Percentiles rank a stretch among this genome's conserved stretches.
Conservation (phyloP, 768 basidiomycete genomes). For the Agaricus subrufescens region DNA sequence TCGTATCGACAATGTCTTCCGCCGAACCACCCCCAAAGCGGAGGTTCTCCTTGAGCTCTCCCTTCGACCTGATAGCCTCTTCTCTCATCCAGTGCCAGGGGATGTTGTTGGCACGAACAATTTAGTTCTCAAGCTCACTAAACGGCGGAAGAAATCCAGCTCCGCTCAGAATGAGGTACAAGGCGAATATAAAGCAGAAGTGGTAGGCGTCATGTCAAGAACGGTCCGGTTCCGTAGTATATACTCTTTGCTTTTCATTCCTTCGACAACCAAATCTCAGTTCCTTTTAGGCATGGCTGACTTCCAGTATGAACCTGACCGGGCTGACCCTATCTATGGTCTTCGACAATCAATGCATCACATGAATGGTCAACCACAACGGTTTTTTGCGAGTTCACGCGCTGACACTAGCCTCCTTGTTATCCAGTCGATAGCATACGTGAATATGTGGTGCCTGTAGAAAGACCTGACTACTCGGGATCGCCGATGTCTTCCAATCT, state of each 20-base stretch:
- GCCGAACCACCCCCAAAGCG: constrained; percentile 54
- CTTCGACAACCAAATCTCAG: not conserved
- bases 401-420: constrained; percentile 1
- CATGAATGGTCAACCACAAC: constrained; percentile 68
- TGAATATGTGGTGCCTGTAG: constrained; percentile 63
- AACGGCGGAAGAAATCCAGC: constrained; percentile 51
- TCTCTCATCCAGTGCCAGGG: constrained; percentile 81
- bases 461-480: constrained; percentile 28
- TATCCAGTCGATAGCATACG: constrained; percentile 65
- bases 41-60: constrained; percentile 73
- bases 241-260: constrained; percentile 20
- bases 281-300: constrained; percentile 80
- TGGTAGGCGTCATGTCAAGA: constrained; percentile 72
- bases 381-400: not conserved
- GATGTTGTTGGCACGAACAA: constrained; percentile 75
- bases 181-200: constrained; percentile 73
- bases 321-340: constrained; percentile 62
- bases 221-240: constrained; percentile 88
- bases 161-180: constrained; percentile 20
- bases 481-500: constrained; percentile 28
- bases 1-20: constrained; percentile 74
- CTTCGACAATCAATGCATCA: constrained; percentile 70
- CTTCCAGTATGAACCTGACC: constrained; percentile 80
- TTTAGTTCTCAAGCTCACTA: constrained; percentile 81
- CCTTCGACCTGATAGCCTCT: constrained; percentile 69